These are phyloP conservation scores for Acanthamoeba triangularis DNA, from an alignment of 208 protist genomes.

Conservation along the genomic window DNA sequence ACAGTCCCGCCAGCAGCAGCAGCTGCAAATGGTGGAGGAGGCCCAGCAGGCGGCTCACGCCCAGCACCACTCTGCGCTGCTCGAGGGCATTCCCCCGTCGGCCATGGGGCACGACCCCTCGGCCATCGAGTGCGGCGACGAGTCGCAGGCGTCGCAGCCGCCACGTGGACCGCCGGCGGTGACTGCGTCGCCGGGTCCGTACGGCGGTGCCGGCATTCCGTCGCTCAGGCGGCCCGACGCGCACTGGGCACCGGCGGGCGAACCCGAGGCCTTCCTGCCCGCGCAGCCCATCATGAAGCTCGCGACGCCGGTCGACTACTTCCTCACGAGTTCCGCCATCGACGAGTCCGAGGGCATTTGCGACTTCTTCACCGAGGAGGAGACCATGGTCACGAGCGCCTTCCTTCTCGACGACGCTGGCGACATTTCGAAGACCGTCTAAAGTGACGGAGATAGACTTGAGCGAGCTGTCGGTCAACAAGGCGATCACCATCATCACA, in stretches of 20 bases:
- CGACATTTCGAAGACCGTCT: not conserved
- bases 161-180: not conserved
- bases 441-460: too few species aligned
- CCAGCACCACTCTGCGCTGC: not conserved
- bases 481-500: not conserved
- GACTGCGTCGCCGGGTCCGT: not conserved
- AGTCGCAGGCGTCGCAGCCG: not conserved
- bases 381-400: constrained; percentile 33
- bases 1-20: constrained; percentile 37
- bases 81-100: not conserved
- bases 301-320: constrained; percentile 63
- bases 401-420: not conserved
- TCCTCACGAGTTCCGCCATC: constrained; percentile 32
- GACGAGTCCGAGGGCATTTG: constrained; percentile 48
- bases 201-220: not conserved
- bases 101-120: not conserved
- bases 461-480: not conserved
- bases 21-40: constrained; percentile 11
- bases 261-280: not conserved
- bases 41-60: not conserved
- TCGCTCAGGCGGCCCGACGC: constrained; percentile 10
- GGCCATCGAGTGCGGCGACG: constrained; percentile 8
- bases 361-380: constrained; percentile 68
- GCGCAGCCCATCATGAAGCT: constrained; percentile 47
- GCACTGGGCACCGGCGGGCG: not conserved